Conservation (phyloP, 192 early-diverging fungal genomes). For the Umbelopsis ramanniana region DNA sequence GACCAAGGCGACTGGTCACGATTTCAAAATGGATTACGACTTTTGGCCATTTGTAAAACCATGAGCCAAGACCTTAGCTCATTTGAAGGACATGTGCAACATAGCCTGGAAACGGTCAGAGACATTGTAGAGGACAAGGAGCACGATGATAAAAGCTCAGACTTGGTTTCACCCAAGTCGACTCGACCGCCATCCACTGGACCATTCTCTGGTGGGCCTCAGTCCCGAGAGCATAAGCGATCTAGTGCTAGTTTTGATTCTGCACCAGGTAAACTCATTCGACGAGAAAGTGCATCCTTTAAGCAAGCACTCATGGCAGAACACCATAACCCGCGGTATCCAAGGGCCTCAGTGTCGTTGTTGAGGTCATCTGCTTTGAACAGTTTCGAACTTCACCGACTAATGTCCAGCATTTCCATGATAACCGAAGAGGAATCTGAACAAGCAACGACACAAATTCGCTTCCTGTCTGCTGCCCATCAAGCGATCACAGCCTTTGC, state of each 20-base stretch:
- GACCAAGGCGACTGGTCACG: conserved; percentile 57
- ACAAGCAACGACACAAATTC: background rate
- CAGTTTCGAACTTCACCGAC: conserved; percentile 18
- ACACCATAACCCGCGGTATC: conserved; percentile 5
- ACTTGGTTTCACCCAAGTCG: background rate
- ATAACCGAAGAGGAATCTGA: conserved; percentile 7
- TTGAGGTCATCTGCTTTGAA: conserved; percentile 30
- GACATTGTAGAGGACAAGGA: conserved; percentile 15
- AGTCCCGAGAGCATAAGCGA: conserved; percentile 1
- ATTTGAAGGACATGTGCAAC: conserved; percentile 37
- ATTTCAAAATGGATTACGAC: conserved; percentile 69
- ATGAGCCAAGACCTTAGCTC: conserved; percentile 45
- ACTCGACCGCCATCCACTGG: conserved; percentile 13
- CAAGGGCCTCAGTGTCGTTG: conserved; percentile 28
- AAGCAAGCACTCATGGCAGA: background rate
- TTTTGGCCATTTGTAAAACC: conserved; percentile 58
- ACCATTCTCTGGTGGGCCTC: background rate
- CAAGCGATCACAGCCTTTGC: background rate
- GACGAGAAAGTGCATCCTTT: background rate
- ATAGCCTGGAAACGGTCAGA: conserved; percentile 5
- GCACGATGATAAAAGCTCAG: background rate
- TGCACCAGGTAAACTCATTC: background rate
- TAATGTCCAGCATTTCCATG: conserved; percentile 9
- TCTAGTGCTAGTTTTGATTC: background rate
- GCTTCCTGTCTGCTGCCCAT: background rate